These are phyloP conservation scores for Colletotrichum sp. DNA, from an alignment of 2,329 filamentous ascomycete species.

Conservation along the genomic window DNA sequence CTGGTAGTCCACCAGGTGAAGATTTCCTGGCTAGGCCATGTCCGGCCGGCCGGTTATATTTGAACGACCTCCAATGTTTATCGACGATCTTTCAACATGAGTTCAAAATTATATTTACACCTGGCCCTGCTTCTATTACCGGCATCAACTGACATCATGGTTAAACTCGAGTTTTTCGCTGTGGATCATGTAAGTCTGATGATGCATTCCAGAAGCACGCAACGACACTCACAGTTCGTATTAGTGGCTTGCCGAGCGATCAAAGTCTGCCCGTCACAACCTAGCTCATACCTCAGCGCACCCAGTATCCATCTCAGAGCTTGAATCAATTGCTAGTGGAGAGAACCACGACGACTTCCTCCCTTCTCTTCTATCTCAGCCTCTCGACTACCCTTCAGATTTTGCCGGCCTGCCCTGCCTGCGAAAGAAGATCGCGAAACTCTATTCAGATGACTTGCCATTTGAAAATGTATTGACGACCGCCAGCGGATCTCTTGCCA, in stretches of 20 bases:
- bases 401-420: neutral
- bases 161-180: neutral
- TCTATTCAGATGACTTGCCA: neutral
- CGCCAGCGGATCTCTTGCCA: neutral
- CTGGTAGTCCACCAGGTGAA: neutral
- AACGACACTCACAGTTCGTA: neutral
- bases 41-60: neutral
- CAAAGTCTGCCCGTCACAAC: neutral
- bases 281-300: neutral
- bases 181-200: neutral
- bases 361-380: neutral
- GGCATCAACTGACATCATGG: neutral
- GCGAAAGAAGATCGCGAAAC: neutral
- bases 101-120: neutral
- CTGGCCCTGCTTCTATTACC: neutral
- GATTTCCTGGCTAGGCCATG: neutral
- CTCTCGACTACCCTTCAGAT: neutral
- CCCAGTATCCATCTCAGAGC: neutral
- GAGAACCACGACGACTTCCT: neutral
- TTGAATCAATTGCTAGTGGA: neutral
- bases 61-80: neutral
- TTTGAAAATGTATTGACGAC: neutral
- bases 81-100: neutral
- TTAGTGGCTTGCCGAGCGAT: neutral
- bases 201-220: neutral